Percentiles rank a stretch among this genome's conserved stretches.
These are phyloP conservation scores for Stephania japonica DNA, from an alignment of 164 flowering plant species.

Conservation along the genomic window DNA sequence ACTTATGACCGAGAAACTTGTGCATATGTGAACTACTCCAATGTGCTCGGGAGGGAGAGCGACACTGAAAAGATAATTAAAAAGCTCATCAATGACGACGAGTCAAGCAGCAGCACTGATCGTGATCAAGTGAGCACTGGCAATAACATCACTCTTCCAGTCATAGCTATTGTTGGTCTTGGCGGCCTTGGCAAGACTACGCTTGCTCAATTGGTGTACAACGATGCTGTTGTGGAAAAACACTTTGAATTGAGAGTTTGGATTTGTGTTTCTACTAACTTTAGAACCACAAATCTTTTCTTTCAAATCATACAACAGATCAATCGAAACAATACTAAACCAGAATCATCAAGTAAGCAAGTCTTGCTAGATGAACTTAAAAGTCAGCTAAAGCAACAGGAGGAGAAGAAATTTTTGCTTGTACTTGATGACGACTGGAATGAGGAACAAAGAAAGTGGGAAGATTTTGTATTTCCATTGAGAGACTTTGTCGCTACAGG, in stretches of 20 bases:
- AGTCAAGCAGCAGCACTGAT: too few relatives aligned
- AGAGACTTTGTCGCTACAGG: background rate
- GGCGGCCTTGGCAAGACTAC: conserved; percentile 17
- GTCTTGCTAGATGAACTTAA: background rate
- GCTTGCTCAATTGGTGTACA: conserved; percentile 12
- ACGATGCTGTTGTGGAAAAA: background rate
- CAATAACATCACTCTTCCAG: background rate
- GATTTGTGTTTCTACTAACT: background rate
- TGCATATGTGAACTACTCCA: too few relatives aligned
- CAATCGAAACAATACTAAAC: background rate
- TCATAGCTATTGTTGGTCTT: conserved; percentile 6
- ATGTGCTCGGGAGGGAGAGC: conserved; percentile 1
- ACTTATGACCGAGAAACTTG: too few relatives aligned
- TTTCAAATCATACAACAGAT: background rate
- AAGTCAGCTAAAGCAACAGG: background rate
- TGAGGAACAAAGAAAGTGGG: background rate
- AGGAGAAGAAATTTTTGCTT: background rate
- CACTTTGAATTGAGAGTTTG: too few relatives aligned
- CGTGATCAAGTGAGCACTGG: too few relatives aligned
- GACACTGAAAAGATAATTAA: conserved; percentile 7
- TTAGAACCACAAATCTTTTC: background rate
- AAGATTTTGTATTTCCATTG: background rate
- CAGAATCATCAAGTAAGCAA: background rate
- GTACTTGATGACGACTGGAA: conserved; percentile 6
- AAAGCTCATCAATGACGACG: background rate